These are phyloP conservation scores for Cryptosporidium parvum DNA, from an alignment of 169 alveolate genomes.

Conservation along the genomic window DNA sequence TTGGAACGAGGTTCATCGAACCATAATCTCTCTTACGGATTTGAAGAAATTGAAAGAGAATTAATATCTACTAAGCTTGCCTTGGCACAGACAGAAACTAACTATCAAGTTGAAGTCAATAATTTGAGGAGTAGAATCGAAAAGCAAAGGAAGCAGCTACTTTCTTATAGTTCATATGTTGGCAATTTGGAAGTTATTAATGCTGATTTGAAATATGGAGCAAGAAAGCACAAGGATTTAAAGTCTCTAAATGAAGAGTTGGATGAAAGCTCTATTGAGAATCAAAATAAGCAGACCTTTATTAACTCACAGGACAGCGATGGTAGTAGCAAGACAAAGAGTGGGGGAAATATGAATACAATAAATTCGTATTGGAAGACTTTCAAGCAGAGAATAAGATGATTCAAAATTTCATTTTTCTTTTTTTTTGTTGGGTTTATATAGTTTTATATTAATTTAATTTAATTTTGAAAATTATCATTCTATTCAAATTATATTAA, in stretches of 20 bases:
- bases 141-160: slow-evolving; percentile 42
- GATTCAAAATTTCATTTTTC: neutral
- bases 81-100: slow-evolving; percentile 67
- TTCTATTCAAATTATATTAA: neutral
- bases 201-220: slow-evolving; percentile 60
- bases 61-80: slow-evolving; percentile 63
- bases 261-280: neutral
- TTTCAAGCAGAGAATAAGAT: slow-evolving; percentile 38
- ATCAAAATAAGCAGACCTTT: neutral
- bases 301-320: neutral
- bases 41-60: slow-evolving; percentile 65
- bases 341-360: slow-evolving; percentile 1
- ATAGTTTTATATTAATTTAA: neutral
- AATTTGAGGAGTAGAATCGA: slow-evolving; percentile 52
- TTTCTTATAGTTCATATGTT: slow-evolving; percentile 70
- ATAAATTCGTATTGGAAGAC: slow-evolving; percentile 57
- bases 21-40: slow-evolving; percentile 23
- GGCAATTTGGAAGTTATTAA: slow-evolving; percentile 72
- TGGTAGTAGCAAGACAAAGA: neutral
- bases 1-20: neutral
- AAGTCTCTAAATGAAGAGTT: neutral
- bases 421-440: neutral
- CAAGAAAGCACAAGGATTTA: neutral
- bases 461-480: neutral
- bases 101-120: slow-evolving; percentile 49